Conservation (phyloP, 768 basidiomycete species). For the Lactifluus hygrophoroides region DNA sequence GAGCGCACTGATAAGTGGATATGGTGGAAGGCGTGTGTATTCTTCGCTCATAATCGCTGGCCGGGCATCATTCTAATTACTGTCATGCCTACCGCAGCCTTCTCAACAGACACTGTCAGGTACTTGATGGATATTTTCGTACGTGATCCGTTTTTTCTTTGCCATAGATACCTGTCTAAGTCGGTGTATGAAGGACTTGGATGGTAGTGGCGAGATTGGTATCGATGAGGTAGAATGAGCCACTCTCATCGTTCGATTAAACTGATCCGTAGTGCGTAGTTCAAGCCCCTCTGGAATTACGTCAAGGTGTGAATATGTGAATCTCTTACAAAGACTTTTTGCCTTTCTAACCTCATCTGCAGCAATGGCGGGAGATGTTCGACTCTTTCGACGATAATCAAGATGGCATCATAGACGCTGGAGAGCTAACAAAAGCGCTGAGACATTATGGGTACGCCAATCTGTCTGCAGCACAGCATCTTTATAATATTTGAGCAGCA, state of each 20-base stretch:
- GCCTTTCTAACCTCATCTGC: background rate
- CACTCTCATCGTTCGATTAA: background rate
- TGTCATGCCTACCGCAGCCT: background rate
- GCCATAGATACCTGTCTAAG: too few relatives aligned
- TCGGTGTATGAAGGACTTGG: background rate
- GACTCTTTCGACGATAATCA: background rate
- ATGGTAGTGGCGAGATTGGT: background rate
- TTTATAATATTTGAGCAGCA: background rate
- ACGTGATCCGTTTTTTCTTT: background rate
- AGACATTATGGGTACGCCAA: background rate
- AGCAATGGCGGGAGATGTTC: constrained; percentile 8
- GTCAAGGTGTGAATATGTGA: background rate
- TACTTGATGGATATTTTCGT: constrained; percentile 6
- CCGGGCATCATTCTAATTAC: background rate
- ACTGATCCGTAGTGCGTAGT: background rate
- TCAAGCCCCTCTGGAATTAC: constrained; percentile 1
- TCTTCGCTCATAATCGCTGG: background rate
- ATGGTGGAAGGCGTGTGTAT: constrained; percentile 1
- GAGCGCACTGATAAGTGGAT: background rate
- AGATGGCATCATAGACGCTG: constrained; percentile 4
- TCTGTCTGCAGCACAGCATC: background rate
- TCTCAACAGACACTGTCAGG: background rate
- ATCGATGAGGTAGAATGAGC: background rate
- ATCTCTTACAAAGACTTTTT: background rate
- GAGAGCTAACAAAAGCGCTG: background rate